Percentiles rank a stretch among this genome's conserved stretches.
Evolutionary conservation across 805 yeast species (phyloP).

Genomic region (Saccharomycopsis selenospora): DNA sequence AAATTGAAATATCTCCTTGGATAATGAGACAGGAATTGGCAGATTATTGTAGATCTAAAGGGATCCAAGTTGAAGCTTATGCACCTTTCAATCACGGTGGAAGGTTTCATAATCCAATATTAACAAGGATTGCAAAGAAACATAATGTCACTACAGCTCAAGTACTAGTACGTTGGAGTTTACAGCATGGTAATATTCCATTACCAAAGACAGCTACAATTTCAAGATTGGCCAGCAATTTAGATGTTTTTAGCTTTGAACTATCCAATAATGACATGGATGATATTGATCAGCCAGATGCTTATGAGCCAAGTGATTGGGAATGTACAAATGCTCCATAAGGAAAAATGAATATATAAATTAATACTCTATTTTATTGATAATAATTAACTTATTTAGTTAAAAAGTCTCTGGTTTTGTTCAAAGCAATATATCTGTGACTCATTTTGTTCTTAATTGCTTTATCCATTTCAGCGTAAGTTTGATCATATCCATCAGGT

Average conservation of each 20-base stretch:
- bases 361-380: slow-evolving; percentile 23
- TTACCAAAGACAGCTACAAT: slow-evolving; percentile 57
- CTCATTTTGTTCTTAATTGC: slow-evolving; percentile 70
- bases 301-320: slow-evolving; percentile 72
- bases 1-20: slow-evolving; percentile 83
- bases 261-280: slow-evolving; percentile 36
- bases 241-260: slow-evolving; percentile 46
- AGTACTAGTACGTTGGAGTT: slow-evolving; percentile 64
- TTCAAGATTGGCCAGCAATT: slow-evolving; percentile 46
- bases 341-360: too few species aligned
- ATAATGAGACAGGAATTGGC: slow-evolving; percentile 59
- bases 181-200: slow-evolving; percentile 63
- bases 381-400: slow-evolving; percentile 11
- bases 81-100: slow-evolving; percentile 69
- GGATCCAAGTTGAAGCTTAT: slow-evolving; percentile 63
- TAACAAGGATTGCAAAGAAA: slow-evolving; percentile 42
- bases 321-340: slow-evolving; percentile 58
- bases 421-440: slow-evolving; percentile 82
- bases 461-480: slow-evolving; percentile 88
- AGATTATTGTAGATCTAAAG: slow-evolving; percentile 47
- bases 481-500: slow-evolving; percentile 67
- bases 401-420: slow-evolving; percentile 57
- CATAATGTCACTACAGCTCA: slow-evolving; percentile 50
- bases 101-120: slow-evolving; percentile 47
- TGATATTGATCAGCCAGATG: slow-evolving; percentile 41